Base-by-base conservation (phyloP, 441 rosid species). In the Populus hybrid region DNA sequence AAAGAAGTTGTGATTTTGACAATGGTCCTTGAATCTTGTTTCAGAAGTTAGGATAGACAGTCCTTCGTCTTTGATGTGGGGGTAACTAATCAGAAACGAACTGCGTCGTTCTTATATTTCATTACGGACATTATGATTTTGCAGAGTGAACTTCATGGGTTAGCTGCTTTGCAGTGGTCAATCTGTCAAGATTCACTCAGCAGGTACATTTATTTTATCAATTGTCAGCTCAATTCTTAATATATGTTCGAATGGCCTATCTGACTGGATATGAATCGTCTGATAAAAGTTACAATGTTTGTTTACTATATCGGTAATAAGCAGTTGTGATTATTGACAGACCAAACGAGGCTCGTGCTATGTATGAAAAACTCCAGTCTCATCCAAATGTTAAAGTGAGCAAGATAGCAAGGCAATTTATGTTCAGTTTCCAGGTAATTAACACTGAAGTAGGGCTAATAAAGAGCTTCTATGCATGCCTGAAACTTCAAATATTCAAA, bases 151-250 rank as follows among this genome's bases (percentile, higher is more conserved):
- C 91, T 92, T 79, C 93, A 95, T 86, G 99, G 98, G 77, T 82
- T 85, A 86, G 98, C 99, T 53, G 98, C 97, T 86, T 84, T 95
- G 89, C 93, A 93, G 77, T 95, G 99, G 99, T 87, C 97, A 78
- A 87, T 92, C 75, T 95, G 98, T 81, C 94, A 88, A 82, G 99
- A 93, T 85, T 95, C 99, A 68, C 93, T 93, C 67, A 61, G 72
- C 12, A 86, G 95, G 95, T 91, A 77, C 71, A n/a, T 59, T 40
- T 7, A 9, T 77, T 18, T 29, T 63, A 63, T 71, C 21, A 11
- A 50, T 74, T 20, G 16, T 50, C 21, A 40, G 18, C 65, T 71
- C 23, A 45, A 64, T 26, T 24, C 67, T 50, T 53, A 68, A 28
- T 23, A n/a, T 36, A 64, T 45, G 18, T 45, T 45, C 0, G 56